Conservation (phyloP, 805 yeast genomes). For the Cyberlindnera maritima region DNA sequence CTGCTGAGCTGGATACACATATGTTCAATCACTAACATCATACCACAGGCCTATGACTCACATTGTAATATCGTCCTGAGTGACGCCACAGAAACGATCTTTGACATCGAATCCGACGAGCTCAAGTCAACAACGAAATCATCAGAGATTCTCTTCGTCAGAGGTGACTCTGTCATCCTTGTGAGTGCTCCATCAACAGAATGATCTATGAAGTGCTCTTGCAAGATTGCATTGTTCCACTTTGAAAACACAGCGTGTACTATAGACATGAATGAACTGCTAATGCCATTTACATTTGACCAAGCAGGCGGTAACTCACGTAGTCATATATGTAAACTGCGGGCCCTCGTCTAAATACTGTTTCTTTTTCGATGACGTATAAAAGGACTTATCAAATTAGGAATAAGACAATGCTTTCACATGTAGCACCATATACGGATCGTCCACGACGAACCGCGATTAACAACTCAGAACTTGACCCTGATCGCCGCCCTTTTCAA, state of each 20-base stretch:
- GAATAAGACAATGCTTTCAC: too few species aligned
- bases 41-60: conserved; percentile 73
- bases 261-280: conserved; percentile 3
- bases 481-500: too few species aligned
- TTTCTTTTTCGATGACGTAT: background rate
- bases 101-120: conserved; percentile 43
- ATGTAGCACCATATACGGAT: too few species aligned
- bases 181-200: conserved; percentile 51
- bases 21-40: conserved; percentile 15
- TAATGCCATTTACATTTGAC: conserved; percentile 1
- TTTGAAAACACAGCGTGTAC: background rate
- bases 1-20: too few species aligned
- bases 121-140: conserved; percentile 40
- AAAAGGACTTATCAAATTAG: too few species aligned
- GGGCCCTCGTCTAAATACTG: too few species aligned
- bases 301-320: too few species aligned
- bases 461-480: too few species aligned
- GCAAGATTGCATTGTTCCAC: too few species aligned
- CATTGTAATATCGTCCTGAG: conserved; percentile 96
- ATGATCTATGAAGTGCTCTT: conserved; percentile 1
- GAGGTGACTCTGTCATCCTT: conserved; percentile 96
- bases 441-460: too few species aligned
- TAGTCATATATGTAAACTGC: too few species aligned
- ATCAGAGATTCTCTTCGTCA: conserved; percentile 87
- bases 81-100: conserved; percentile 85